Evolutionary conservation across 2,329 filamentous ascomycete genomes (phyloP).

Genomic region (Aspergillus aculeatinus): DNA sequence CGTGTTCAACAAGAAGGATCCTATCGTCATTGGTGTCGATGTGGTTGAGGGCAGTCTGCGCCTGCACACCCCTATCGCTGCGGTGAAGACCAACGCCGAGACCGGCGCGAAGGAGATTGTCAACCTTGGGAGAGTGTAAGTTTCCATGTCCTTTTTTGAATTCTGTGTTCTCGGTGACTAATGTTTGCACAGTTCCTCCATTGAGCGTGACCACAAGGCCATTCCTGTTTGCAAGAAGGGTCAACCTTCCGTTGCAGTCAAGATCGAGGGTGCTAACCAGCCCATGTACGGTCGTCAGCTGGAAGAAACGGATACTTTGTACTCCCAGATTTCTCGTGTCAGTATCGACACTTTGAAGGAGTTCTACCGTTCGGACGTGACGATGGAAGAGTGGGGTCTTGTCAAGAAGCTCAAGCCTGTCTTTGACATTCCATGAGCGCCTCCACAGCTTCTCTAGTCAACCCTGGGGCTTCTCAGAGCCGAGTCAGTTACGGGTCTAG

Average conservation of each 20-base stretch:
- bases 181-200: slow-evolving; percentile 67
- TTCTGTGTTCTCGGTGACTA: slow-evolving; percentile 20
- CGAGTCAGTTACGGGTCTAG: neutral
- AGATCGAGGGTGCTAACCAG: slow-evolving; percentile 92
- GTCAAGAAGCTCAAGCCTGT: slow-evolving; percentile 93
- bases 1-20: slow-evolving; percentile 97
- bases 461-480: neutral
- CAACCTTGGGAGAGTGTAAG: slow-evolving; percentile 87
- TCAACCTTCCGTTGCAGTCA: slow-evolving; percentile 94
- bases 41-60: slow-evolving; percentile 85
- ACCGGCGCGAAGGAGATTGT: slow-evolving; percentile 84
- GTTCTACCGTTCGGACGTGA: slow-evolving; percentile 84
- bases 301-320: slow-evolving; percentile 84
- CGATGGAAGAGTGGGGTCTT: slow-evolving; percentile 89
- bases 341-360: slow-evolving; percentile 96
- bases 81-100: slow-evolving; percentile 75
- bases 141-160: slow-evolving; percentile 26
- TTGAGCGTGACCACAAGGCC: slow-evolving; percentile 97
- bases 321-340: slow-evolving; percentile 80
- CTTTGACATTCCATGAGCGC: slow-evolving; percentile 75
- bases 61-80: slow-evolving; percentile 85
- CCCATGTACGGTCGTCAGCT: slow-evolving; percentile 92
- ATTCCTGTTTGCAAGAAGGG: slow-evolving; percentile 91
- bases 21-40: slow-evolving; percentile 93
- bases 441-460: neutral